A percentile compares a stretch with the other conserved stretches of the same genome.
Conservation (phyloP, 2,329 filamentous ascomycete species). For the Exserohilum rostratum region DNA sequence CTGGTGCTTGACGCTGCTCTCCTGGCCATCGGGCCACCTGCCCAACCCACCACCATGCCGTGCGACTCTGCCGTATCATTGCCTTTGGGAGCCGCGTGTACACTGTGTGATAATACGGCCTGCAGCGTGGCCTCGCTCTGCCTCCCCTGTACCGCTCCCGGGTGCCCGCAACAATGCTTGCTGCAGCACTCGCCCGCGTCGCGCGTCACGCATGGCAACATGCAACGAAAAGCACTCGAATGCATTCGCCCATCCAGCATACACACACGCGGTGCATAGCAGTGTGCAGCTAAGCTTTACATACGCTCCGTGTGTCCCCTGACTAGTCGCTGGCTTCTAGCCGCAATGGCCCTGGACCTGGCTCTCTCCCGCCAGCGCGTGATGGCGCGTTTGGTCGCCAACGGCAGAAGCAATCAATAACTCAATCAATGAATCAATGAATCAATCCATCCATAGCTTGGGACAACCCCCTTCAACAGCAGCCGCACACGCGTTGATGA, state of each 20-base stretch:
- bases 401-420: background rate
- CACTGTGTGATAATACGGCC: background rate
- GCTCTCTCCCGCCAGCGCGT: background rate
- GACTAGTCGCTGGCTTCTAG: background rate
- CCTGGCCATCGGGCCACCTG: slow-evolving; percentile 7
- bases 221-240: too few species aligned
- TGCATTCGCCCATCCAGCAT: too few species aligned
- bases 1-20: too few species aligned
- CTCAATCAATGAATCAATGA: background rate
- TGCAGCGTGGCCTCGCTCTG: background rate
- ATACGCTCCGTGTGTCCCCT: background rate
- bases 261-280: background rate
- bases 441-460: background rate
- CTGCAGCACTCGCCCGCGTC: too few species aligned
- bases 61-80: background rate
- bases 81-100: too few species aligned
- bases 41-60: slow-evolving; percentile 1
- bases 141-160: background rate
- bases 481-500: background rate
- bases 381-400: slow-evolving; percentile 1
- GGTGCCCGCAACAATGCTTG: background rate
- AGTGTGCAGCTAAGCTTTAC: background rate
- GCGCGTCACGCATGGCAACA: background rate
- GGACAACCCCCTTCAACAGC: background rate
- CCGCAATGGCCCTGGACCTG: background rate